These are phyloP conservation scores for Verticillium longisporum DNA, from an alignment of 2,329 filamentous ascomycete genomes.

Conservation along the genomic window DNA sequence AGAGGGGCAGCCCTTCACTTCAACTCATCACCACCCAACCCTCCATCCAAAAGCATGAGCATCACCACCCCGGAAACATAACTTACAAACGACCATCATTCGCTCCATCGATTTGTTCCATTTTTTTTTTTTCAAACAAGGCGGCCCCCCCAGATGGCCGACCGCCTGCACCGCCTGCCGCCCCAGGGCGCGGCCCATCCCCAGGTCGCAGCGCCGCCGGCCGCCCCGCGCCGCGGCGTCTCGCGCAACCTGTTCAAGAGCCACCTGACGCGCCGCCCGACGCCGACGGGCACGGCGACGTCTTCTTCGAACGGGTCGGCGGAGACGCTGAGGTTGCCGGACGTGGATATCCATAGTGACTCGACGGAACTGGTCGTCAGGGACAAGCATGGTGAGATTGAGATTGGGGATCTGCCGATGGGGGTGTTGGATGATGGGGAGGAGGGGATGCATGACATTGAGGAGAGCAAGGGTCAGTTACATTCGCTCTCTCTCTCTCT, in stretches of 20 bases:
- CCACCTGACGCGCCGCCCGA: conserved; percentile 51
- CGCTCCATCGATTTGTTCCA: background rate
- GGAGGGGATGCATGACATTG: conserved; percentile 48
- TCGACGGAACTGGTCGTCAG: conserved; percentile 53
- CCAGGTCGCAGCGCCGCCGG: background rate
- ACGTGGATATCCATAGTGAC: conserved; percentile 27
- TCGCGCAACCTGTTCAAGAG: conserved; percentile 54
- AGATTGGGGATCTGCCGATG: conserved; percentile 50
- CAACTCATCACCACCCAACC: background rate
- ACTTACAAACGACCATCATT: background rate
- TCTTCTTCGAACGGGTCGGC: conserved; percentile 24
- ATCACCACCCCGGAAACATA: too few relatives aligned
- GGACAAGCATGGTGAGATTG: conserved; percentile 55
- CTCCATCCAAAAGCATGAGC: background rate
- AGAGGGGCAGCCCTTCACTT: conserved; percentile 2
- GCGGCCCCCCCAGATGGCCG: background rate
- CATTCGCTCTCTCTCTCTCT: background rate
- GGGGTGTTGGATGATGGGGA: conserved; percentile 48
- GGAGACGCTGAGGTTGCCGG: conserved; percentile 37
- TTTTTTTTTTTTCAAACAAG: background rate
- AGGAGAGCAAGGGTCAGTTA: conserved; percentile 47
- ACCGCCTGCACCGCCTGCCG: background rate
- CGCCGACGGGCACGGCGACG: conserved; percentile 25
- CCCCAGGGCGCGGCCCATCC: background rate
- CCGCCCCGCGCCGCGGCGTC: conserved; percentile 21